phyloP scores from a whole-genome alignment of 2,329 filamentous ascomycete genomes.

The Claviceps capensis region DNA sequence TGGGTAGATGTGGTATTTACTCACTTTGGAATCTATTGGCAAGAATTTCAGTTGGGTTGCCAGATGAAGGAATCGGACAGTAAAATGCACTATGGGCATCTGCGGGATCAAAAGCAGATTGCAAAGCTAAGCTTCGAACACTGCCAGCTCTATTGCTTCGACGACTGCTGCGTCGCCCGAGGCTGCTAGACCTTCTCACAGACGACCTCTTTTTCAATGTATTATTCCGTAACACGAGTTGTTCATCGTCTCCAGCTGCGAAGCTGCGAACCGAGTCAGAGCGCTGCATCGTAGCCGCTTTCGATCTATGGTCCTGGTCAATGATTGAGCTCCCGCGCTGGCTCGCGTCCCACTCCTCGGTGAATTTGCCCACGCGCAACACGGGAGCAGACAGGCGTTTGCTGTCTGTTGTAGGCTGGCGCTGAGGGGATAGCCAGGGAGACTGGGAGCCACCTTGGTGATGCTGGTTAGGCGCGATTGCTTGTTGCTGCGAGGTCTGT shows the following conservation, averaged over 20 bases:
- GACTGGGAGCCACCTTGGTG: slow-evolving; percentile 4
- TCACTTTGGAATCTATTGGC: slow-evolving; percentile 79
- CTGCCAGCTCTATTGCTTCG: slow-evolving; percentile 75
- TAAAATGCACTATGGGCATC: slow-evolving; percentile 74
- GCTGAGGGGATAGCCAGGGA: slow-evolving; percentile 11
- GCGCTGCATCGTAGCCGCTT: slow-evolving; percentile 35
- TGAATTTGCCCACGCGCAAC: slow-evolving; percentile 36
- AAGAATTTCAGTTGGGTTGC: slow-evolving; percentile 77
- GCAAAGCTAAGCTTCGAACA: slow-evolving; percentile 65
- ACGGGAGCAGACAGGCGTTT: slow-evolving; percentile 1
- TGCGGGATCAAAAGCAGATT: slow-evolving; percentile 52
- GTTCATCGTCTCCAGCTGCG: slow-evolving; percentile 30
- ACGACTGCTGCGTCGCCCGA: slow-evolving; percentile 71
- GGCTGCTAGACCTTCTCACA: slow-evolving; percentile 55
- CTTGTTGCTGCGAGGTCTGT: slow-evolving; percentile 7
- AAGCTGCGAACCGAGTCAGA: slow-evolving; percentile 46
- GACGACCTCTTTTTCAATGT: slow-evolving; percentile 86
- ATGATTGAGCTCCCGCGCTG: slow-evolving; percentile 52
- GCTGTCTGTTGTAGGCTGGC: slow-evolving; percentile 6
- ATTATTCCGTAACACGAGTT: slow-evolving; percentile 38
- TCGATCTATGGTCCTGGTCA: slow-evolving; percentile 26
- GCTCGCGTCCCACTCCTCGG: slow-evolving; percentile 58
- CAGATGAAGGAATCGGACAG: slow-evolving; percentile 76
- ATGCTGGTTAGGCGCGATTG: slow-evolving; percentile 5
- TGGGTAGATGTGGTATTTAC: slow-evolving; percentile 12